Evolutionary conservation across 2,329 filamentous ascomycete genomes (phyloP), one percentile per base, ranked within the genome.

Genomic region (Myriosclerotinia duriaeana): DNA sequence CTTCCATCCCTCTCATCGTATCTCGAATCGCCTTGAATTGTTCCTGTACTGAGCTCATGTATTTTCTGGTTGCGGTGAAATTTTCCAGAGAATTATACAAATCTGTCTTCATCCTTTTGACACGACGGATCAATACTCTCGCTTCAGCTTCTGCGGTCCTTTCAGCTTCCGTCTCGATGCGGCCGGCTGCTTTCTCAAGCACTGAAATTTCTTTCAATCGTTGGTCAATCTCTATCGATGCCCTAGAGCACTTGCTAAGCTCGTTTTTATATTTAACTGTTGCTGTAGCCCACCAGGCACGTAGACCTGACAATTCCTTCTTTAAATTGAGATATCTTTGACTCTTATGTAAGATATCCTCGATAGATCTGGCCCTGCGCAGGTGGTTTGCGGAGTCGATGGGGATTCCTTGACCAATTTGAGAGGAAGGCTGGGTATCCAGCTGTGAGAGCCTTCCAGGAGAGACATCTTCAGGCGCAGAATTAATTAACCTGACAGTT

Each of bases 401-500:
- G 40, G 5, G 7, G 36, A 1, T 7, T 40, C 15, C 12, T 22
- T 22, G 53, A 15, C 20, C 34, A 38, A 2, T 6, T 14, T 8
- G 38, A 56, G 38, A 56, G n/a, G 6, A 3, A 17, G 8, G 9
- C 9, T 56, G 15, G 5, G 22, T 56, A 44, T 42, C 38, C 9
- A 44, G 54, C 22, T 56, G 38, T 22, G 54, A 56, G 38, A 56
- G 54, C 8, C 54, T 44, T 30, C 8, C 14, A 12, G 38, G 3
- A 0, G 54, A 58, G 8, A 34, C 12, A 5, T 0, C 9, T 0
- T 5, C n/a, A 6, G 17, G 40, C 3, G 26, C 26, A 1, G 40
- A 44, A 5, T n/a, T 17, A 34, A 58, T 14, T 2, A 46, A 11
- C 15, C 26, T 30, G 38, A 58, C 5, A 30, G 15, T n/a, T 9